Base-by-base conservation (phyloP, 139 green algal genomes). In the Micractinium conductrix region DNA sequence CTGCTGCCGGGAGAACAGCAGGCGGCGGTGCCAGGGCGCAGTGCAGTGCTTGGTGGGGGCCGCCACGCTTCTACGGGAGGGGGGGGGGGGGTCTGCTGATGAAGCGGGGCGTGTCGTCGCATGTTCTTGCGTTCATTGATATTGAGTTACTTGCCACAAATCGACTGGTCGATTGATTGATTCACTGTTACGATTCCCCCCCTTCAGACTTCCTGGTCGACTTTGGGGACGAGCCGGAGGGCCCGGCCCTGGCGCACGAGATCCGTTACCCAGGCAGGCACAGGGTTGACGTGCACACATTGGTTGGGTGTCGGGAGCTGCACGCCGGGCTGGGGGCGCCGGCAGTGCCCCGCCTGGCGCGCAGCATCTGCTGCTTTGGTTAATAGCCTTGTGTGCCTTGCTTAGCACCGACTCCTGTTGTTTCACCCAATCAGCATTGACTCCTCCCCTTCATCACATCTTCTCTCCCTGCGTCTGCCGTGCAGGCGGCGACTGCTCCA, bases 221-320 rank as follows among this genome's bases (percentile, higher is more conserved):
- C 82, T 97, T 96, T 84, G 93, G 94, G 8, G 86, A 85, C 8
- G 94, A 97, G 80, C 95, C 95, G 0, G 93, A 90, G 7, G 95
- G 95, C 43, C 95, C 95, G 9, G 91, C 87, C 42, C 84, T 98
- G 81, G 93, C 95, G 16, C 95, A 98, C 74, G 95, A 98, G 86
- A 85, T 92, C 55, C 87, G 93, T 55, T 97, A 94, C 80, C 93
- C 93, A 16, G 93, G 93, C 68, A 67, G 75, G 92, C 72, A n/a
- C n/a, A n/a, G n/a, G n/a, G n/a, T n/a, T n/a, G n/a, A n/a, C n/a
- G n/a, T n/a, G n/a, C n/a, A n/a, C n/a, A n/a, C 14, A 37, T 1
- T 68, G 33, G 19, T 8, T 68, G 19, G 3, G 22, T 35, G 35
- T n/a, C n/a, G n/a, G n/a, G n/a, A n/a, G n/a, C n/a, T 68, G 60